Percentiles rank a stretch among this genome's conserved stretches.
phyloP scores from a whole-genome alignment of 2,329 filamentous ascomycete species.

The Fusarium dlaminii region DNA sequence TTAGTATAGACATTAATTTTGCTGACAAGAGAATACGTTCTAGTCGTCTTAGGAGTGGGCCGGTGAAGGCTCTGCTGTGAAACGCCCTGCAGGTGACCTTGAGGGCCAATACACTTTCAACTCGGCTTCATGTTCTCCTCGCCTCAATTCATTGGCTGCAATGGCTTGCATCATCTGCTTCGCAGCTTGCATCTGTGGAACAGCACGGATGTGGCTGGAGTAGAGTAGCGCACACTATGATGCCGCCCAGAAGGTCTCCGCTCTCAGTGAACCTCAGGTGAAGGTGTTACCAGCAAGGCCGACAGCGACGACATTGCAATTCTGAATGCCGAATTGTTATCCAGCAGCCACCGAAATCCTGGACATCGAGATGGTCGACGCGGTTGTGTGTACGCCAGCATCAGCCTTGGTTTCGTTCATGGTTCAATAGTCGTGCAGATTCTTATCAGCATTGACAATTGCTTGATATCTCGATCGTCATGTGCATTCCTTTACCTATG shows the following conservation, averaged over 20 bases:
- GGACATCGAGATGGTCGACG: conserved; percentile 8
- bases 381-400: neutral
- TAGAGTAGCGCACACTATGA: neutral
- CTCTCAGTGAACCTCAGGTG: neutral
- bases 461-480: neutral
- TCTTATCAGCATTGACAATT: neutral
- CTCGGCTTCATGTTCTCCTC: conserved; percentile 20
- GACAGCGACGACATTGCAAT: neutral
- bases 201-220: conserved; percentile 5
- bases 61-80: conserved; percentile 16
- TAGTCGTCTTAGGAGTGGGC: conserved; percentile 1
- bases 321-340: neutral
- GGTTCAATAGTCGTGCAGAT: neutral
- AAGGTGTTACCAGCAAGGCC: conserved; percentile 4
- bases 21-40: neutral
- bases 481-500: neutral
- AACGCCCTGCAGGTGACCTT: conserved; percentile 23
- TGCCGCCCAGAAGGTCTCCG: conserved; percentile 4
- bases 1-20: conserved; percentile 5
- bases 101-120: conserved; percentile 24
- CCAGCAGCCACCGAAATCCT: conserved; percentile 4
- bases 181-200: conserved; percentile 10
- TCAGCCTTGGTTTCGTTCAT: neutral
- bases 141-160: conserved; percentile 26
- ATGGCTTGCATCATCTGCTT: conserved; percentile 22